Evolutionary conservation across 768 basidiomycete genomes (phyloP).

Genomic region (Chlorophyllum brunneum): DNA sequence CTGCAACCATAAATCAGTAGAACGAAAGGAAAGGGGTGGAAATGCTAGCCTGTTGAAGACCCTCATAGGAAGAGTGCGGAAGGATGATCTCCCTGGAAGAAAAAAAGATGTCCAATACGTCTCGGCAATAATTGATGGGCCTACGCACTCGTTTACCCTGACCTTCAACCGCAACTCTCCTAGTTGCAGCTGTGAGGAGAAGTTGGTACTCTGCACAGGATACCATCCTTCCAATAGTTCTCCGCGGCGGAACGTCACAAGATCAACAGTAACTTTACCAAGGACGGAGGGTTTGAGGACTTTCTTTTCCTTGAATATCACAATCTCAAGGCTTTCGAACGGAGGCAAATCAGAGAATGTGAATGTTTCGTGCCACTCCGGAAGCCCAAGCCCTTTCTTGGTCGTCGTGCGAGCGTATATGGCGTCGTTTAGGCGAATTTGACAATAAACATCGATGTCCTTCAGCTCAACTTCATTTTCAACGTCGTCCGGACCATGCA

Average conservation of each 20-base stretch:
- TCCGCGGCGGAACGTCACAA: slow-evolving; percentile 69
- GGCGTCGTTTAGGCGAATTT: slow-evolving; percentile 66
- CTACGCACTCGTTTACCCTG: slow-evolving; percentile 69
- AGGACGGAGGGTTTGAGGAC: slow-evolving; percentile 49
- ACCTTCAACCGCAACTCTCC: slow-evolving; percentile 77
- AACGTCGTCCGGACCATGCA: slow-evolving; percentile 23
- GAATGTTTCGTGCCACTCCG: slow-evolving; percentile 85
- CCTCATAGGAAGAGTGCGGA: slow-evolving; percentile 58
- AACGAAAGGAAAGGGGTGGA: background rate
- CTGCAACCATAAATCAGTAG: background rate
- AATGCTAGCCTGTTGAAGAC: slow-evolving; percentile 52
- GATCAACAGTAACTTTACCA: slow-evolving; percentile 60
- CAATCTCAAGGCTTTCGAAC: slow-evolving; percentile 65
- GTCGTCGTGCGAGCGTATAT: slow-evolving; percentile 73
- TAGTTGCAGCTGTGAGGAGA: slow-evolving; percentile 51
- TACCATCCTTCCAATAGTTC: slow-evolving; percentile 84
- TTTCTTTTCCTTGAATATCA: slow-evolving; percentile 69
- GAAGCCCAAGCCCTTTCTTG: slow-evolving; percentile 59
- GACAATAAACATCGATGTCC: slow-evolving; percentile 75
- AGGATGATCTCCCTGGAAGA: slow-evolving; percentile 69
- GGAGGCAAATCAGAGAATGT: slow-evolving; percentile 73
- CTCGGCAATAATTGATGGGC: background rate
- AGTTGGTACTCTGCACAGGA: slow-evolving; percentile 53
- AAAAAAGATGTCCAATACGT: slow-evolving; percentile 10
- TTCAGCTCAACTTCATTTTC: slow-evolving; percentile 41